Conservation (phyloP, 2,329 filamentous ascomycete genomes). For the Cercospora beticola region DNA sequence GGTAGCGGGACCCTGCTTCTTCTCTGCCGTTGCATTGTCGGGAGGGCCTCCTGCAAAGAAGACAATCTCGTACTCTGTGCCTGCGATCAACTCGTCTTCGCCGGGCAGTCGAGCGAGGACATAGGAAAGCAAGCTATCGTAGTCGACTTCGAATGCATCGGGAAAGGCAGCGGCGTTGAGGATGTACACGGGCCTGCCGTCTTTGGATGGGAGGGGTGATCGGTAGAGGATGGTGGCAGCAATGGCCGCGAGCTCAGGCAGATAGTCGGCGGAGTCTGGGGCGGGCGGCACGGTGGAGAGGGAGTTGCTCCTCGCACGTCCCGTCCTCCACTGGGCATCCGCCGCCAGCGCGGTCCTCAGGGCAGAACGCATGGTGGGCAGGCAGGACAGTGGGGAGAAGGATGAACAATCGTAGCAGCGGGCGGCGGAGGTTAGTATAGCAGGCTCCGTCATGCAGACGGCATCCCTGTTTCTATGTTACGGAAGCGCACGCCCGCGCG, state of each 20-base stretch:
- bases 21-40: constrained; percentile 44
- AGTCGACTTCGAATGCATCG: constrained; percentile 55
- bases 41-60: constrained; percentile 58
- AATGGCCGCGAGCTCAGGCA: constrained; percentile 48
- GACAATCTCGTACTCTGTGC: constrained; percentile 56
- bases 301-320: constrained; percentile 41
- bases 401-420: not conserved
- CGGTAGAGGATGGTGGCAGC: constrained; percentile 57
- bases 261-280: constrained; percentile 49
- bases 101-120: constrained; percentile 55
- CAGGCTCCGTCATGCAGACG: constrained; percentile 5
- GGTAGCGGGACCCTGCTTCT: constrained; percentile 53
- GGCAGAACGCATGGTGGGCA: constrained; percentile 14
- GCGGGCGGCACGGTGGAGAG: constrained; percentile 50
- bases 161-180: constrained; percentile 59
- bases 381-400: not conserved
- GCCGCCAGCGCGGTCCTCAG: constrained; percentile 36
- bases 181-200: constrained; percentile 54
- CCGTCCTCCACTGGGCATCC: constrained; percentile 31
- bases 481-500: not conserved
- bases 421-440: not conserved
- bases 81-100: constrained; percentile 55
- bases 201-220: constrained; percentile 51
- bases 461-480: constrained; percentile 13
- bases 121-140: constrained; percentile 56